Evolutionary conservation across 352 stramenopile species (phyloP).

Genomic region (Hyaloperonospora arabidopsidis): DNA sequence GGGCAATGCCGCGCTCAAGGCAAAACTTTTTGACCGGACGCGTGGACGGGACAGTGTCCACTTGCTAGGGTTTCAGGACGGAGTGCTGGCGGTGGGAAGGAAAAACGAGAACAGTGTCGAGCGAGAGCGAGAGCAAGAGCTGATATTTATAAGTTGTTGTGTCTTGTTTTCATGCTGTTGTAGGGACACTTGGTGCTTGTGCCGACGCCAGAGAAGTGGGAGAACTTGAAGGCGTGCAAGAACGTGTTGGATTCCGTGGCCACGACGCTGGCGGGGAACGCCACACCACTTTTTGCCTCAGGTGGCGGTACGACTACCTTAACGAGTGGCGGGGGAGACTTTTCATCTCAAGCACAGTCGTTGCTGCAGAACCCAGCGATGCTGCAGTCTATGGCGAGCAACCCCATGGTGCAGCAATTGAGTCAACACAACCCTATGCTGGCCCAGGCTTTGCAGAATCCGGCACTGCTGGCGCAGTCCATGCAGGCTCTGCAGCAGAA

Average conservation of each 20-base stretch:
- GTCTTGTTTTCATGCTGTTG: conserved; percentile 1
- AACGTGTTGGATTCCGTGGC: conserved; percentile 50
- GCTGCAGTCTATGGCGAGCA: conserved; percentile 51
- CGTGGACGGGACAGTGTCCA: conserved; percentile 51
- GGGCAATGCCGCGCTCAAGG: conserved; percentile 58
- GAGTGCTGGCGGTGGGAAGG: conserved; percentile 46
- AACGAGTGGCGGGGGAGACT: conserved; percentile 27
- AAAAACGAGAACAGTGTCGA: too few relatives aligned
- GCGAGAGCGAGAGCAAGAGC: not conserved
- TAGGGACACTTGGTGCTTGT: conserved; percentile 62
- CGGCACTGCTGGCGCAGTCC: conserved; percentile 56
- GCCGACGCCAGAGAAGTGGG: conserved; percentile 65
- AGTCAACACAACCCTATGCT: conserved; percentile 71
- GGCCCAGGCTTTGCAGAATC: conserved; percentile 67
- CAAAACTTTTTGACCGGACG: conserved; percentile 50
- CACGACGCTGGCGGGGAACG: conserved; percentile 6
- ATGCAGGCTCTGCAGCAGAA: conserved; percentile 69
- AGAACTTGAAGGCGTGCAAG: conserved; percentile 60
- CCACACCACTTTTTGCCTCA: conserved; percentile 1
- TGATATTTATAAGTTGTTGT: not conserved
- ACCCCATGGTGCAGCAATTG: conserved; percentile 79
- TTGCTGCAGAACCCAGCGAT: conserved; percentile 75
- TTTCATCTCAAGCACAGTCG: conserved; percentile 47
- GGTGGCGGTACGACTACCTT: conserved; percentile 16
- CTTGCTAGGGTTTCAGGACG: conserved; percentile 62